Base-by-base conservation (phyloP, 768 basidiomycete genomes). In the Mycena galopus region DNA sequence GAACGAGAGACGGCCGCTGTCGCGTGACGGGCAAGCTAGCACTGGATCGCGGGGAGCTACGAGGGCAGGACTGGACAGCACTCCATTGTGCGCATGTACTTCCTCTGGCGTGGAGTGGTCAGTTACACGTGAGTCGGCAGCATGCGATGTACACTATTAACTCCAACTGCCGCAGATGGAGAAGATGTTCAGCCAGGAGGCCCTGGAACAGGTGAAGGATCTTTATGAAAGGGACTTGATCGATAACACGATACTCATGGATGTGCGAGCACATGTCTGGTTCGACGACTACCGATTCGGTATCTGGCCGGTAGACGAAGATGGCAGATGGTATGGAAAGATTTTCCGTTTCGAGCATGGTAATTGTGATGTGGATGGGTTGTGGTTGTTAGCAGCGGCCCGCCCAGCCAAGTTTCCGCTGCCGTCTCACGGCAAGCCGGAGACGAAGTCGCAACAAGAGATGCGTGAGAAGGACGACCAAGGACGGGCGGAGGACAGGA, bases 221-320 rank as follows among this genome's bases (percentile, higher is more conserved):
- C 57, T 67, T 2, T n/a, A 19, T 30, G 32, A 23, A 14, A 5
- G 25, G n/a, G 66, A 67, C n/a, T 19, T 35, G 44, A 2, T n/a
- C 0, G 17, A 50, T 0, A 67, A 67, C 11, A 67, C 66, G 0
- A 67, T 67, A 14, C 66, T 67, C 30, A 67, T 67, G 66, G 66
- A 67, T 59, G 65, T 55, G 19, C 65, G 65, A 56, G 65, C 12
- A 39, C 65, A 66, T 16, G 39, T 4, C 3, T 66, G 65, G 65
- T 66, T 66, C 16, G 65, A 66, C 19, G 66, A 67, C 33, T 67
- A 68, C 29, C 57, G 67, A 3, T 68, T 68, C 29, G 58, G 67
- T 2, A 68, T 68, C n/a, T 68, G 57, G 67, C 67, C 67, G n/a
- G 58, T 68, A 19, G 19, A 60, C 3, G 47, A 60, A 17, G 30